These are phyloP conservation scores for Pythium sp. DNA, from an alignment of 352 stramenopile genomes.

Conservation along the genomic window DNA sequence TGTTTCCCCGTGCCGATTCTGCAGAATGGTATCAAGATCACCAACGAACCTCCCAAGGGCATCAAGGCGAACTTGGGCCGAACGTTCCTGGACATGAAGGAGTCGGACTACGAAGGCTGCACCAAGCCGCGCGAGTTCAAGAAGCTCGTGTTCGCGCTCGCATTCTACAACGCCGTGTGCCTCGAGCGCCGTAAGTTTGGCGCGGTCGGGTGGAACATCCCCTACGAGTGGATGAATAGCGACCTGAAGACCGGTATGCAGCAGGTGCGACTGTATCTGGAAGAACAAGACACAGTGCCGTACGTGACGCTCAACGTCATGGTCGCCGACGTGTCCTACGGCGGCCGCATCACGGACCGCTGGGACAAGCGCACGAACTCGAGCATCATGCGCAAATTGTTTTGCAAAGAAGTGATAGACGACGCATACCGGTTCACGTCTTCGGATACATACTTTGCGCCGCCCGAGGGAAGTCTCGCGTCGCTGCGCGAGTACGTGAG, in stretches of 20 bases:
- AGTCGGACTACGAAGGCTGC: conserved; percentile 85
- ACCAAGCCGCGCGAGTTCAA: conserved; percentile 89
- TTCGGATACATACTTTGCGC: conserved; percentile 75
- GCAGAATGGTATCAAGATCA: conserved; percentile 96
- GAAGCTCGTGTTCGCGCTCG: conserved; percentile 88
- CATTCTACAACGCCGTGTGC: conserved; percentile 95
- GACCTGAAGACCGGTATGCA: conserved; percentile 94
- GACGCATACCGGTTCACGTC: conserved; percentile 87
- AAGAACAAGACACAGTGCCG: conserved; percentile 92
- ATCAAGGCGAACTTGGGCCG: conserved; percentile 91
- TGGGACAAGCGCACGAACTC: conserved; percentile 95
- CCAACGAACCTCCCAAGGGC: conserved; percentile 91
- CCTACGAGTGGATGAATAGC: conserved; percentile 96
- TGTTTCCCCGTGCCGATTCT: conserved; percentile 92
- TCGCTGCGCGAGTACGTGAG: conserved; percentile 83
- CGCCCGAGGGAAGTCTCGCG: conserved; percentile 50
- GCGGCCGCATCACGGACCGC: conserved; percentile 91
- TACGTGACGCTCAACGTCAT: conserved; percentile 94
- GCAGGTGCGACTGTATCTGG: conserved; percentile 90
- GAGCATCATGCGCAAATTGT: conserved; percentile 93
- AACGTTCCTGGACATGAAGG: conserved; percentile 92
- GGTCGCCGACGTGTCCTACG: conserved; percentile 95
- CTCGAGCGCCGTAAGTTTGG: conserved; percentile 94
- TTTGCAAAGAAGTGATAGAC: conserved; percentile 81
- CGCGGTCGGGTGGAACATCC: conserved; percentile 94